Conservation (phyloP, 768 basidiomycete species). For the Leccinellum rugosiceps region DNA sequence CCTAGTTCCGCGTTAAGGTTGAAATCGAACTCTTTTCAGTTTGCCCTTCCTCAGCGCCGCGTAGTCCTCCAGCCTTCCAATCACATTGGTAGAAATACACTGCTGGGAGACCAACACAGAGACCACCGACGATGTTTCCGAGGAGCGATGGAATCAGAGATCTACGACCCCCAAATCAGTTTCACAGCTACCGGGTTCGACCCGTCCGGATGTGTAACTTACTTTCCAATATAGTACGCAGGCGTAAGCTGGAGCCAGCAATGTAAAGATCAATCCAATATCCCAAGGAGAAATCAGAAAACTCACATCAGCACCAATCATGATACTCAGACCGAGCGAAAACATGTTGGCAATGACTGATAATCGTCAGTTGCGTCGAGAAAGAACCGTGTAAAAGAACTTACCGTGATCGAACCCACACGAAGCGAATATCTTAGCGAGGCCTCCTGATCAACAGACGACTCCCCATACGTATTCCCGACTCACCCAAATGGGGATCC, state of each 20-base stretch:
- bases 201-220: conserved; percentile 14
- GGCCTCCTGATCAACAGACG: background rate
- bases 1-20: conserved; percentile 3
- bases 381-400: conserved; percentile 5
- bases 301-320: conserved; percentile 64
- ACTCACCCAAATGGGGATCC: conserved; percentile 74
- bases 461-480: background rate
- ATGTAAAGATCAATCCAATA: background rate
- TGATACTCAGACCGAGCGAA: conserved; percentile 64
- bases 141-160: conserved; percentile 64
- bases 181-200: background rate
- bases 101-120: conserved; percentile 62
- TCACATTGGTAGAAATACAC: conserved; percentile 62
- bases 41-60: conserved; percentile 37
- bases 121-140: conserved; percentile 66
- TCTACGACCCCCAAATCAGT: conserved; percentile 21
- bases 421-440: conserved; percentile 58
- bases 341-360: conserved; percentile 76
- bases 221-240: conserved; percentile 66
- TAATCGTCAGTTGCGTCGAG: background rate
- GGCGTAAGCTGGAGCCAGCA: conserved; percentile 24
- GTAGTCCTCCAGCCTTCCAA: conserved; percentile 39
- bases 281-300: background rate
- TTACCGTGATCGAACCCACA: conserved; percentile 69
- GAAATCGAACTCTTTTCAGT: conserved; percentile 10